phyloP scores from a whole-genome alignment of 768 basidiomycete species.

The Mycena olivaceomarginata region DNA sequence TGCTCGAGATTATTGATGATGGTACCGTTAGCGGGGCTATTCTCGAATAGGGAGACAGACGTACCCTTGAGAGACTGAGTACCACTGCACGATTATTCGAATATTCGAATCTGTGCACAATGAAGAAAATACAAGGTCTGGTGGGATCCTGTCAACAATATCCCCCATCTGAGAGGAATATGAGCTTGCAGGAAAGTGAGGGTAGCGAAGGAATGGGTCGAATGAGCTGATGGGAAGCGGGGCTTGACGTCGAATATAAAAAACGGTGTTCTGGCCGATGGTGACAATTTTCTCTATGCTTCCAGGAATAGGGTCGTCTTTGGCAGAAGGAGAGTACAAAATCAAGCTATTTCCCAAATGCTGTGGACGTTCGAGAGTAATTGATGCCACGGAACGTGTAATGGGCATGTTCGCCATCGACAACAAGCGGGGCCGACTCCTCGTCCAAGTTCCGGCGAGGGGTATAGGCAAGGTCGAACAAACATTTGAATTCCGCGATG shows the following conservation, averaged over 20 bases:
- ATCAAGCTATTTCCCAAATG: constrained; percentile 40
- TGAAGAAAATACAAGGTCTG: background rate
- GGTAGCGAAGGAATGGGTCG: constrained; percentile 35
- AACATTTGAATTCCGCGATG: constrained; percentile 41
- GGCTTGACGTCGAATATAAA: constrained; percentile 31
- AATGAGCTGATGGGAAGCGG: constrained; percentile 2
- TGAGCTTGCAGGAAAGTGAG: constrained; percentile 26
- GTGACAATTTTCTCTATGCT: constrained; percentile 28
- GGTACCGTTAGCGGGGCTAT: too few species aligned
- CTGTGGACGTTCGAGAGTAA: constrained; percentile 23
- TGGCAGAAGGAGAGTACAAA: constrained; percentile 14
- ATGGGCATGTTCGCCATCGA: constrained; percentile 12
- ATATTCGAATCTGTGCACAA: constrained; percentile 22
- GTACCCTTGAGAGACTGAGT: too few species aligned
- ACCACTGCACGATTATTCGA: background rate
- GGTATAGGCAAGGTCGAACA: constrained; percentile 44
- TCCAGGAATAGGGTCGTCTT: background rate
- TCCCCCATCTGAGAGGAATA: constrained; percentile 29
- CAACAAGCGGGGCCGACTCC: background rate
- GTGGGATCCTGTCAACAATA: background rate
- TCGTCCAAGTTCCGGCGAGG: background rate
- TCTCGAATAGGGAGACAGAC: too few species aligned
- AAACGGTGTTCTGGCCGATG: background rate
- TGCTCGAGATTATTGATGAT: too few species aligned
- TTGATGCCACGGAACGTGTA: constrained; percentile 15